phyloP scores from a whole-genome alignment of 2,329 filamentous ascomycete species.

The Exophiala sideris region DNA sequence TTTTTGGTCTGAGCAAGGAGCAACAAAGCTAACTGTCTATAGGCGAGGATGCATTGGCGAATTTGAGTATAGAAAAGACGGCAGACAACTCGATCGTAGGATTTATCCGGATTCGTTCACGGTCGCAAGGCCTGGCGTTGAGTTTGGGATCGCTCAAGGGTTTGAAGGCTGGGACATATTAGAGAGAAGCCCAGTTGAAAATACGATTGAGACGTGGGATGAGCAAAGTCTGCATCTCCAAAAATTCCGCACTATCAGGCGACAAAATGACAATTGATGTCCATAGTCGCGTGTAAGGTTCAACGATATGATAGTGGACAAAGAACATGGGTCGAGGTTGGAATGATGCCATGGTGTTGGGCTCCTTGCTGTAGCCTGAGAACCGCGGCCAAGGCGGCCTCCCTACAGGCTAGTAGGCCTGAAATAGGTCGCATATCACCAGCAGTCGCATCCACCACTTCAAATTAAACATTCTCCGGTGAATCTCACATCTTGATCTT shows the following conservation, averaged over 20 bases:
- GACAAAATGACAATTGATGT: not conserved
- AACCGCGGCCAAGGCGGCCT: no score
- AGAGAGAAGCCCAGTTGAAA: not conserved
- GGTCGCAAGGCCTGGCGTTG: conserved; percentile 89
- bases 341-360: no score
- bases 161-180: conserved; percentile 63
- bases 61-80: conserved; percentile 96
- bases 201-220: no score
- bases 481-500: not conserved
- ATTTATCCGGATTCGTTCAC: conserved; percentile 95
- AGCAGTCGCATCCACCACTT: not conserved
- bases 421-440: not conserved
- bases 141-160: conserved; percentile 94
- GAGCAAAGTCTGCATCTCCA: no score
- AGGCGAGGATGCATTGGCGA: conserved; percentile 98
- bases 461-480: not conserved
- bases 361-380: no score
- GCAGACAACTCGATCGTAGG: conserved; percentile 93
- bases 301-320: not conserved
- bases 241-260: no score
- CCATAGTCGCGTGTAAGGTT: conserved; percentile 3
- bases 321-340: no score
- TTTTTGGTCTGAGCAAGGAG: not conserved
- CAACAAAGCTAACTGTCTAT: conserved; percentile 8
- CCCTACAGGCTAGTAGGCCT: not conserved